phyloP scores from a whole-genome alignment of 2,329 filamentous ascomycete species.

The Xylariomycetidae sp. region DNA sequence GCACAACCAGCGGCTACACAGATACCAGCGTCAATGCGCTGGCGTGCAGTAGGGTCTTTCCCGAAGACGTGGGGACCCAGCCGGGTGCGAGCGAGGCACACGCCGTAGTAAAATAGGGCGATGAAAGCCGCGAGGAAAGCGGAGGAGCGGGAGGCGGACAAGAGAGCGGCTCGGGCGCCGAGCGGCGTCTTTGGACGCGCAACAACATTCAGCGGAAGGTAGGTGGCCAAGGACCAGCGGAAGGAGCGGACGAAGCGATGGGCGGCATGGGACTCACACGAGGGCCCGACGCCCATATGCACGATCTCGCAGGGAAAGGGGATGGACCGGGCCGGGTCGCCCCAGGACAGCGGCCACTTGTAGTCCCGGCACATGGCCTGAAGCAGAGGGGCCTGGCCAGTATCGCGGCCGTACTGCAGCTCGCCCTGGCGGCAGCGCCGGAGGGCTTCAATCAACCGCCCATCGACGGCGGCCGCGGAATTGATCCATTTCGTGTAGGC shows the following conservation, averaged over 20 bases:
- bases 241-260: slow-evolving; percentile 64
- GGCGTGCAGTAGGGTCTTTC: slow-evolving; percentile 38
- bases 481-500: slow-evolving; percentile 80
- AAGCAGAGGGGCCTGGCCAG: slow-evolving; percentile 61
- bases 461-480: slow-evolving; percentile 68
- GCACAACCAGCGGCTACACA: slow-evolving; percentile 68
- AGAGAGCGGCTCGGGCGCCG: slow-evolving; percentile 41
- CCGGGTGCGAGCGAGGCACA: slow-evolving; percentile 70
- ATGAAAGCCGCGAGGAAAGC: slow-evolving; percentile 75
- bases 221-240: slow-evolving; percentile 68
- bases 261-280: slow-evolving; percentile 67
- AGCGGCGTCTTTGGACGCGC: slow-evolving; percentile 42
- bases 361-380: slow-evolving; percentile 68
- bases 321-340: slow-evolving; percentile 60
- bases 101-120: slow-evolving; percentile 74
- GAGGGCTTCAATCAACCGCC: slow-evolving; percentile 67
- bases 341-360: slow-evolving; percentile 61
- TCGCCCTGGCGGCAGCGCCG: slow-evolving; percentile 57
- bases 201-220: slow-evolving; percentile 68
- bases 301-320: slow-evolving; percentile 81
- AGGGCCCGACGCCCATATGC: slow-evolving; percentile 70
- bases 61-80: slow-evolving; percentile 64
- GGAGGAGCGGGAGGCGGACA: slow-evolving; percentile 63
- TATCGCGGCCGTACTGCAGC: slow-evolving; percentile 68
- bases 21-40: slow-evolving; percentile 54